Conservation (phyloP, 306 rosid genomes). For the Fagus sylvatica region DNA sequence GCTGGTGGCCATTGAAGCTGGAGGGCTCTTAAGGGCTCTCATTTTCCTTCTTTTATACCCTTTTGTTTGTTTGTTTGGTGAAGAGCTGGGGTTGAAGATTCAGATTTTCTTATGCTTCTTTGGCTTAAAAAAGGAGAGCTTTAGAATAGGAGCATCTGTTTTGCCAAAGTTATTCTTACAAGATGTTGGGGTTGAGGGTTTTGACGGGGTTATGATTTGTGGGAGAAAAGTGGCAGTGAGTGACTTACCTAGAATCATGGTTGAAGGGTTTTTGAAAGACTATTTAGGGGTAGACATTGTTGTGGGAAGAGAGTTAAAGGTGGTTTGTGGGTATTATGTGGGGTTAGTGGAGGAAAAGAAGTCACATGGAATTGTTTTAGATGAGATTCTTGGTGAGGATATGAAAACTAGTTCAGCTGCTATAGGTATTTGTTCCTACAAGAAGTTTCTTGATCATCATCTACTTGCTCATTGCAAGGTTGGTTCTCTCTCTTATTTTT, state of each 20-base stretch:
- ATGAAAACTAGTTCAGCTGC: background rate
- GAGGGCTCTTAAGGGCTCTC: slow-evolving; percentile 53
- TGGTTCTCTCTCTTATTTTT: background rate
- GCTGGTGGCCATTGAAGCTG: slow-evolving; percentile 78
- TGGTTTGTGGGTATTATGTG: slow-evolving; percentile 53
- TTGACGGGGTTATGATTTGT: slow-evolving; percentile 51
- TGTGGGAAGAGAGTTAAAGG: slow-evolving; percentile 56
- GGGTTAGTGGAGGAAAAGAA: slow-evolving; percentile 50
- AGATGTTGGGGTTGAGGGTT: slow-evolving; percentile 57
- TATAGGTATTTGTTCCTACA: slow-evolving; percentile 37
- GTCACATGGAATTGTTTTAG: background rate
- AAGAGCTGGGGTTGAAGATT: slow-evolving; percentile 46
- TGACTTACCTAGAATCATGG: slow-evolving; percentile 67
- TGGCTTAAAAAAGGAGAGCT: slow-evolving; percentile 43
- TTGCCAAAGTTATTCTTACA: slow-evolving; percentile 65
- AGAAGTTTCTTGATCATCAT: slow-evolving; percentile 34
- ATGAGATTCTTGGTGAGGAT: slow-evolving; percentile 17
- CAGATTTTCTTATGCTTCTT: slow-evolving; percentile 65
- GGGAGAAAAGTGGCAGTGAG: slow-evolving; percentile 49
- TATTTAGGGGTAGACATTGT: slow-evolving; percentile 55
- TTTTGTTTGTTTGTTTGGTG: slow-evolving; percentile 50
- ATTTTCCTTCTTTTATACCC: slow-evolving; percentile 56
- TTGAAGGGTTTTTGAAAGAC: slow-evolving; percentile 58
- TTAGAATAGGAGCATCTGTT: slow-evolving; percentile 58
- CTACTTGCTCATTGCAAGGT: slow-evolving; percentile 58